Conservation (phyloP, 306 rosid species). For the Trichosanthes truncata region DNA sequence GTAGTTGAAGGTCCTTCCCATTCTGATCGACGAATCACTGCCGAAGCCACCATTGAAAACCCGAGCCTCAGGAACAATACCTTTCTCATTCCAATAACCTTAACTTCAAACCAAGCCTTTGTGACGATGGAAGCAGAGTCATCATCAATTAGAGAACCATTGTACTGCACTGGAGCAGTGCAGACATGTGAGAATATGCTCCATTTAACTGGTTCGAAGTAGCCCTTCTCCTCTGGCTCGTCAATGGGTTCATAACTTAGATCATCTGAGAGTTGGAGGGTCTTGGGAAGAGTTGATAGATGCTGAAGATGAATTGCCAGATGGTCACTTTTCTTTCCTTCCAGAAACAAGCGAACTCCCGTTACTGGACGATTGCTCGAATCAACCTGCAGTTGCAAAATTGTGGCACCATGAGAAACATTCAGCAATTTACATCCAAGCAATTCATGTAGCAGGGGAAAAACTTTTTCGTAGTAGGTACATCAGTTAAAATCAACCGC, state of each 20-base stretch:
- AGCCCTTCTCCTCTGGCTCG: conserved; percentile 42
- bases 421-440: neutral
- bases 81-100: conserved; percentile 58
- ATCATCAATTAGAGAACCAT: conserved; percentile 37
- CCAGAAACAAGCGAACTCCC: conserved; percentile 69
- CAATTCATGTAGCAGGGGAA: neutral
- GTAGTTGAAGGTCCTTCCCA: conserved; percentile 71
- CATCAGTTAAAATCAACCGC: neutral
- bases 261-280: conserved; percentile 48
- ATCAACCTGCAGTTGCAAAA: conserved; percentile 38
- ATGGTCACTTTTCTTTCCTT: conserved; percentile 65
- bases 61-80: conserved; percentile 79
- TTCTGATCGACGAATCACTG: conserved; percentile 61
- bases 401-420: neutral
- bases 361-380: conserved; percentile 68
- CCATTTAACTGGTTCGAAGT: conserved; percentile 69
- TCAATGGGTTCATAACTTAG: conserved; percentile 34
- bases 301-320: conserved; percentile 87
- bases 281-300: conserved; percentile 55
- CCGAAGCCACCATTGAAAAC: conserved; percentile 58
- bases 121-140: conserved; percentile 60
- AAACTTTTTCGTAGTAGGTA: neutral
- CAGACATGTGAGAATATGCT: conserved; percentile 73
- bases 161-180: conserved; percentile 67
- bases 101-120: conserved; percentile 79